Evolutionary conservation across 179 eudicot genomes (phyloP).

Genomic region (Dionaea muscipula): DNA sequence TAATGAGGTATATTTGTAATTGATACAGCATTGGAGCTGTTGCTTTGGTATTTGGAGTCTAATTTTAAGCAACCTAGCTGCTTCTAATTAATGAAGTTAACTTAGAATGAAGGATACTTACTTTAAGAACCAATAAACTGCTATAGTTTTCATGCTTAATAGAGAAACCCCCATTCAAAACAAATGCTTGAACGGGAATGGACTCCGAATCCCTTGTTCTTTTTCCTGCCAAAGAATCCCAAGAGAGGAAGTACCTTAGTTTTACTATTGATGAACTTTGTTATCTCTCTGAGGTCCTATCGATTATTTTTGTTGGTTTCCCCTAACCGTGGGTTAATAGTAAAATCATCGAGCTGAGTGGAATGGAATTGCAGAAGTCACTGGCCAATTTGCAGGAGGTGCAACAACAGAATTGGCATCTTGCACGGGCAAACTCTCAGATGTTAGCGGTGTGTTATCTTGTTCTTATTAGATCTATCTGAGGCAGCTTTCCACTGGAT

Average conservation of each 20-base stretch:
- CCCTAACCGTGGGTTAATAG: slow-evolving; percentile 21
- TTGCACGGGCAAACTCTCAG: slow-evolving; percentile 66
- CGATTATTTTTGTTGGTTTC: background rate
- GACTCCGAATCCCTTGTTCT: no score
- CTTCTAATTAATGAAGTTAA: no score
- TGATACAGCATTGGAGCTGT: background rate
- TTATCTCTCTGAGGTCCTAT: background rate
- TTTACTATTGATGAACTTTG: background rate
- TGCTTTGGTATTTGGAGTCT: background rate
- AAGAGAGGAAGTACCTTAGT: no score
- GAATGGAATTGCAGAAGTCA: slow-evolving; percentile 50
- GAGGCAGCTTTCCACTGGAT: background rate
- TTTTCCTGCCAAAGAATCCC: no score
- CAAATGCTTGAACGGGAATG: no score
- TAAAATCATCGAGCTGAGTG: slow-evolving; percentile 57
- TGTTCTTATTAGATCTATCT: background rate
- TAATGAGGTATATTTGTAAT: no score
- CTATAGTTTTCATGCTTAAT: no score
- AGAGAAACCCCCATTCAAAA: no score
- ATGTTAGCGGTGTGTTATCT: slow-evolving; percentile 55
- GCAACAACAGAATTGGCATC: slow-evolving; percentile 65
- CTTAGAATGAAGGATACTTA: no score
- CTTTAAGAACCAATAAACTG: no score
- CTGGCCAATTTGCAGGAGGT: slow-evolving; percentile 38
- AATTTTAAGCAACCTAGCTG: background rate